Evolutionary conservation across 805 yeast genomes (phyloP), one percentile per base, ranked within the genome.

Genomic region (Phaffomyces opuntiae): DNA sequence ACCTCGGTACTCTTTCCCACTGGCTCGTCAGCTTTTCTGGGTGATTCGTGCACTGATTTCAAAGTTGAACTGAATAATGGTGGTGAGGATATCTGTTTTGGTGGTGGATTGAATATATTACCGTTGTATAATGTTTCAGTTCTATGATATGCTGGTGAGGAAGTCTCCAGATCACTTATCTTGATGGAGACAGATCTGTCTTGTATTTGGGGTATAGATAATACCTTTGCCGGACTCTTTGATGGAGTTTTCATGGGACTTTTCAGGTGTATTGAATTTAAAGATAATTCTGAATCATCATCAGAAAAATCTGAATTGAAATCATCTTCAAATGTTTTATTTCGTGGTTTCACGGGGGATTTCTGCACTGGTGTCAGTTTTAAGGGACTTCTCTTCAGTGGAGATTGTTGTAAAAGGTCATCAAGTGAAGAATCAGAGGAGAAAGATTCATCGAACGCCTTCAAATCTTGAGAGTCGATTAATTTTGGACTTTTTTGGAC

Each of bases 81-180:
- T 12, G 44, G 37, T 4, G 48, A 37, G 0, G 42, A 12, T 3
- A 35, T 7, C 13, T 29, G 38, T 14, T 34, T 25, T 32, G 19
- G 16, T 11, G 25, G 29, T 17, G 27, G 21, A 9, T 34, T 37
- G 25, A 24, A 37, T 8, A 13, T 6, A 9, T 7, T 26, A 13
- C 26, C 19, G 1, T 39, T 27, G 36, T 19, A 29, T 31, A 39
- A n/a, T 7, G 41, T 60, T 41, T 59, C 63, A 4, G 53, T 49
- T 36, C 54, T 47, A 38, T 60, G 64, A 40, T 55, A 58, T 7
- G 56, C 35, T 2, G 64, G 64, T 1, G 64, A 60, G 2, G 63
- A 58, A 1, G 57, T 50, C 45, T 57, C 61, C 25, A 52, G 47
- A 1, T 52, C 62, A 24, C 48, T 45, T 14, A 45, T 45, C n/a